Evolutionary conservation across 257 asterid genomes (phyloP).

Genomic region (Knoxia roxburghii): DNA sequence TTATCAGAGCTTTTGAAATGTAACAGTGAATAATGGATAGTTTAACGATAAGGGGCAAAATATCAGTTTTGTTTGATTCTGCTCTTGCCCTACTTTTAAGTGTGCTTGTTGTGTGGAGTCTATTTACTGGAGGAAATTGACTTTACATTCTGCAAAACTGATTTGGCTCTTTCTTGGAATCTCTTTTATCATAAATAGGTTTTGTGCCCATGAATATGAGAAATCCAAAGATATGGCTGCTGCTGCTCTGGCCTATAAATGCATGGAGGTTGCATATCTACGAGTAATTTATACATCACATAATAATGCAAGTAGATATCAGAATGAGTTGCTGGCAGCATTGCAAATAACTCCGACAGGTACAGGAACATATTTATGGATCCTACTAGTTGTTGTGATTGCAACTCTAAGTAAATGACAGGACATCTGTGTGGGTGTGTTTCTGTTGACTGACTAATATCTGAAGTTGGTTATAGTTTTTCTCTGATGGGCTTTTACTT

Average conservation of each 20-base stretch:
- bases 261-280: slow-evolving; percentile 86
- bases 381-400: neutral
- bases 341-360: slow-evolving; percentile 81
- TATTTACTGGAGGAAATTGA: neutral
- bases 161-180: slow-evolving; percentile 17
- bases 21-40: neutral
- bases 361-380: slow-evolving; percentile 23
- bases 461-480: neutral
- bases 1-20: neutral
- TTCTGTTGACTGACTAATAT: neutral
- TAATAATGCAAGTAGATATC: slow-evolving; percentile 62
- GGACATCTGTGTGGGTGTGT: neutral
- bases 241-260: slow-evolving; percentile 94
- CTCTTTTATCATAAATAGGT: slow-evolving; percentile 42
- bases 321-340: slow-evolving; percentile 68
- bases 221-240: slow-evolving; percentile 82
- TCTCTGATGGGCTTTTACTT: neutral
- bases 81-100: neutral
- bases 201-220: slow-evolving; percentile 93
- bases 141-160: neutral
- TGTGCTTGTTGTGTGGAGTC: neutral
- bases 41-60: too few relatives aligned
- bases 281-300: slow-evolving; percentile 73
- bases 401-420: neutral
- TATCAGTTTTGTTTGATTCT: neutral